These are phyloP conservation scores for Diaporthe sp. DNA, from an alignment of 2,329 filamentous ascomycete genomes.

Conservation along the genomic window DNA sequence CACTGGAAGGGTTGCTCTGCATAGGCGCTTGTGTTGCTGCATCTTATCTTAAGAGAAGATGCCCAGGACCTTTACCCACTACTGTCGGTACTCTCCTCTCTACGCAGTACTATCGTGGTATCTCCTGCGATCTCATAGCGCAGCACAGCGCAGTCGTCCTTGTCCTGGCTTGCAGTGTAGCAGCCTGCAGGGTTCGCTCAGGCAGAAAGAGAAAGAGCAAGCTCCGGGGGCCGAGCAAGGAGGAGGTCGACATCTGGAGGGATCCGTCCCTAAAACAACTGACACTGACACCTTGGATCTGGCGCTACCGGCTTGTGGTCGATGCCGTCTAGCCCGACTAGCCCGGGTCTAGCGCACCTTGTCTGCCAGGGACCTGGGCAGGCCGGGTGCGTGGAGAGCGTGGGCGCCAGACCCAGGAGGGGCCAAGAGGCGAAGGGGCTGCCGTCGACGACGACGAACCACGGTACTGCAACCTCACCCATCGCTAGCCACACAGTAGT, in stretches of 20 bases:
- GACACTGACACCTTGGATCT: constrained; percentile 33
- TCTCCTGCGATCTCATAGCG: constrained; percentile 23
- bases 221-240: not conserved
- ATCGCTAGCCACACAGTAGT: not conserved
- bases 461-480: constrained; percentile 27
- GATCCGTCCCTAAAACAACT: not conserved
- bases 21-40: not conserved
- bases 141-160: not conserved
- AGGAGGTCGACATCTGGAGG: constrained; percentile 8
- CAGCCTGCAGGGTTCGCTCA: constrained; percentile 25
- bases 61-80: not conserved
- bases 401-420: not conserved
- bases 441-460: constrained; percentile 17
- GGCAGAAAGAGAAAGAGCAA: not conserved
- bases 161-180: constrained; percentile 5
- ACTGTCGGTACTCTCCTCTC: constrained; percentile 1
- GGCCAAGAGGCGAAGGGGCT: constrained; percentile 4
- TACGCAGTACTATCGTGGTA: constrained; percentile 28
- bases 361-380: constrained; percentile 15
- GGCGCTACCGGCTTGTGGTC: constrained; percentile 25
- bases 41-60: not conserved
- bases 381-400: not conserved
- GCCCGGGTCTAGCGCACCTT: not conserved
- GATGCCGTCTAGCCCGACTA: constrained; percentile 18
- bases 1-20: not conserved